A percentile compares a stretch with the other conserved stretches of the same genome.
These are phyloP conservation scores for Aspergillus felis DNA, from an alignment of 2,329 filamentous ascomycete genomes.

Conservation along the genomic window DNA sequence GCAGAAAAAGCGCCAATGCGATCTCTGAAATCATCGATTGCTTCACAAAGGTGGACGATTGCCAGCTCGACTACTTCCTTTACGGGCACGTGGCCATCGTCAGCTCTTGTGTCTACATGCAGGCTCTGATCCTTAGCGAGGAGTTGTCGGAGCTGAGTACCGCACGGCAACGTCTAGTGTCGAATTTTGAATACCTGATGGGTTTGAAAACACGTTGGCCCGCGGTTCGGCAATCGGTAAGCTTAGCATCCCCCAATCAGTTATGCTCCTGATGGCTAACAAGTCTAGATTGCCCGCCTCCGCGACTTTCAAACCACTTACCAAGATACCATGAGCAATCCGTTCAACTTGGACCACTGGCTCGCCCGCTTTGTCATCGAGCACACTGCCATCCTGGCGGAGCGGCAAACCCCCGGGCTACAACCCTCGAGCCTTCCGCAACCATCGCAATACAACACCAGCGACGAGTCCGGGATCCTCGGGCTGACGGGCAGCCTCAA, in stretches of 20 bases:
- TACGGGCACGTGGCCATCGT: slow-evolving; percentile 19
- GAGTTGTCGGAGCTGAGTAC: slow-evolving; percentile 7
- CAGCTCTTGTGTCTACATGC: slow-evolving; percentile 20
- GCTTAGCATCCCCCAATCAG: neutral
- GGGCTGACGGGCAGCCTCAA: neutral
- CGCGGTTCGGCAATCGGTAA: slow-evolving; percentile 15
- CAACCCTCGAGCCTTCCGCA: neutral
- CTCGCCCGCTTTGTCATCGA: slow-evolving; percentile 23
- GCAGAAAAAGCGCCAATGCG: slow-evolving; percentile 14
- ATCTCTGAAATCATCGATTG: slow-evolving; percentile 16
- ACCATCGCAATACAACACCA: neutral
- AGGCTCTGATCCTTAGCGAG: slow-evolving; percentile 17
- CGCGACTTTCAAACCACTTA: slow-evolving; percentile 19
- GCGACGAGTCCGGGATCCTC: neutral
- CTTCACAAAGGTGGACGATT: slow-evolving; percentile 11
- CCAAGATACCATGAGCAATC: slow-evolving; percentile 14
- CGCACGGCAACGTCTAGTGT: slow-evolving; percentile 13
- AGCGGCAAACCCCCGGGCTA: slow-evolving; percentile 5
- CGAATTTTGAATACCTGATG: slow-evolving; percentile 21
- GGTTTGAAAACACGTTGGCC: slow-evolving; percentile 17
- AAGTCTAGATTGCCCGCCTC: slow-evolving; percentile 13
- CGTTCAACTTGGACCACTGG: slow-evolving; percentile 21
- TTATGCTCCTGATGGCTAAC: neutral
- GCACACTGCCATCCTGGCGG: slow-evolving; percentile 14
- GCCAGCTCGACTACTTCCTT: slow-evolving; percentile 19